phyloP scores from a whole-genome alignment of 2,329 filamentous ascomycete genomes.

The Xylariaceae sp. region DNA sequence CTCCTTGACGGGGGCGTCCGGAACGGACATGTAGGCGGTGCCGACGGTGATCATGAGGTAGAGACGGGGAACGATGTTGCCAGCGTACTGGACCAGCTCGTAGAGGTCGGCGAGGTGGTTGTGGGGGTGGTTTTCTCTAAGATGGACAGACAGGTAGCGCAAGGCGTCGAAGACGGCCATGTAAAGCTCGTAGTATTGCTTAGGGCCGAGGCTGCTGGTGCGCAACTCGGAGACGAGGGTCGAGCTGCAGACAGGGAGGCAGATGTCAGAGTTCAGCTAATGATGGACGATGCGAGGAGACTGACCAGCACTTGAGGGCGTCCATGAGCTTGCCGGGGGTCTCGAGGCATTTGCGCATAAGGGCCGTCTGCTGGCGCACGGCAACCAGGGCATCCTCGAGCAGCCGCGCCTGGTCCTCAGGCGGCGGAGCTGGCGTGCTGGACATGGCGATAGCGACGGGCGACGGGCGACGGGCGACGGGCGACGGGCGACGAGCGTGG shows the following conservation, averaged over 20 bases:
- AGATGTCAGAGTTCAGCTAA: slow-evolving; percentile 9
- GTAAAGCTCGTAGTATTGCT: slow-evolving; percentile 99
- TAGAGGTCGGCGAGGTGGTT: slow-evolving; percentile 98
- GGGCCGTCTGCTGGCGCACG: slow-evolving; percentile 91
- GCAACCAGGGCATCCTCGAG: slow-evolving; percentile 95
- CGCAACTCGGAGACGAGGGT: slow-evolving; percentile 97
- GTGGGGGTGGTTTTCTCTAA: slow-evolving; percentile 94
- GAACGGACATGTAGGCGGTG: slow-evolving; percentile 97
- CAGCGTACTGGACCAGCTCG: slow-evolving; percentile 95
- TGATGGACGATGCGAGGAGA: slow-evolving; percentile 1
- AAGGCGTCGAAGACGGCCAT: slow-evolving; percentile 98
- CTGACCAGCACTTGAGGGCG: slow-evolving; percentile 94
- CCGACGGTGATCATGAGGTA: slow-evolving; percentile 99
- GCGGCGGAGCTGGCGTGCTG: slow-evolving; percentile 56
- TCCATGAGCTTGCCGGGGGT: slow-evolving; percentile 99
- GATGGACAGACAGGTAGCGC: slow-evolving; percentile 91
- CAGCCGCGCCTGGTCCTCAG: slow-evolving; percentile 83
- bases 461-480: background rate
- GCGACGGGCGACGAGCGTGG: too few species aligned
- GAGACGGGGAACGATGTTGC: slow-evolving; percentile 92
- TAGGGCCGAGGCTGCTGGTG: slow-evolving; percentile 94
- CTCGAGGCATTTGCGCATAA: slow-evolving; percentile 98
- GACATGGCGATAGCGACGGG: slow-evolving; percentile 29
- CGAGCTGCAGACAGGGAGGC: slow-evolving; percentile 57
- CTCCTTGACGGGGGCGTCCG: slow-evolving; percentile 97